These are phyloP conservation scores for Gracilariopsis chorda DNA, from an alignment of 23 red algal species.

Conservation along the genomic window DNA sequence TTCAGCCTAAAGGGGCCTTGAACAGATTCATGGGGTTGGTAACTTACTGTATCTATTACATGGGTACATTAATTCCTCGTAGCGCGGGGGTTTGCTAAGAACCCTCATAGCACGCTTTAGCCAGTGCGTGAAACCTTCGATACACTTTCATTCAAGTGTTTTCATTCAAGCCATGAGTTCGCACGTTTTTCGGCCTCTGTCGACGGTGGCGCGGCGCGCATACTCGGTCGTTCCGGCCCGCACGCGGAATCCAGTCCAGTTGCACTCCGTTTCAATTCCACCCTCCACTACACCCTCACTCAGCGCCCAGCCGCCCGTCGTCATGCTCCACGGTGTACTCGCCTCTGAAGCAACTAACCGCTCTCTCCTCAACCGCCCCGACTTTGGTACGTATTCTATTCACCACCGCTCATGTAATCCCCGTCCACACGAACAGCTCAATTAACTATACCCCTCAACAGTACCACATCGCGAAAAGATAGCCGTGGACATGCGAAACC, in stretches of 20 bases:
- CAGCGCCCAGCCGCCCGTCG: slow-evolving; percentile 51
- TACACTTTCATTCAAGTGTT: too few relatives aligned
- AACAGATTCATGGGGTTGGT: too few relatives aligned
- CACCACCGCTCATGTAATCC: neutral
- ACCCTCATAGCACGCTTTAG: too few relatives aligned
- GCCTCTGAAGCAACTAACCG: slow-evolving; percentile 79
- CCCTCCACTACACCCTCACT: neutral
- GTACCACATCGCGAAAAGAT: slow-evolving; percentile 39
- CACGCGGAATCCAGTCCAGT: too few relatives aligned
- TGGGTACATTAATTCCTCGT: too few relatives aligned
- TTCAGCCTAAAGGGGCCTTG: too few relatives aligned
- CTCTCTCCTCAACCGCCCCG: slow-evolving; percentile 70
- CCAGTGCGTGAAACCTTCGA: too few relatives aligned
- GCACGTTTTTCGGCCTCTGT: neutral
- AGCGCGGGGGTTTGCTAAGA: too few relatives aligned
- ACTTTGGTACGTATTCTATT: slow-evolving; percentile 58
- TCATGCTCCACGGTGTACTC: slow-evolving; percentile 91
- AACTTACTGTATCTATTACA: too few relatives aligned
- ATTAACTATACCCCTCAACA: neutral
- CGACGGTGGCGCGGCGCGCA: neutral
- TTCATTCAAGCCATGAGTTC: too few relatives aligned
- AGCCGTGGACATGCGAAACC: slow-evolving; percentile 83
- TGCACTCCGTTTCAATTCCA: neutral
- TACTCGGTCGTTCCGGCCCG: neutral
- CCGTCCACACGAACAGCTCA: neutral